Evolutionary conservation across 169 alveolate genomes (phyloP), one percentile per base, ranked within the genome.

Genomic region (Eimeria maxima): DNA sequence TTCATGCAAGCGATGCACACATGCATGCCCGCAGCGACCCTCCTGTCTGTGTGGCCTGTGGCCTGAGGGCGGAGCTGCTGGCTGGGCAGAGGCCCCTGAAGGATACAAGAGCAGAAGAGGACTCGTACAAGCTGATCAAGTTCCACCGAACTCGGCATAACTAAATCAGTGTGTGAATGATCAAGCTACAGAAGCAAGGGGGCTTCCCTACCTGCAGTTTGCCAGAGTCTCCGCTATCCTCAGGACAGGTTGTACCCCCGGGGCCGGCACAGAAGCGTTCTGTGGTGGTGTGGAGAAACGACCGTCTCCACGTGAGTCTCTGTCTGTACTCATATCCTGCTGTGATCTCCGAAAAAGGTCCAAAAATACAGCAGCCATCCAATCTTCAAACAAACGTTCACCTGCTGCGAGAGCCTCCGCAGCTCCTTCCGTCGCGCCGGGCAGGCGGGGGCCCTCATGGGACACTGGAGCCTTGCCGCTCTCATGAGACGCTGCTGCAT

Each of bases 191-290:
- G 14, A 24, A 65, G 6, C 6, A 22, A 22, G 5, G 5, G 18
- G 83, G 74, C 14, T 50, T 50, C 47, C 91, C 55, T 74, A 83
- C 91, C 42, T 83, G 91, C 91, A 83, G 73, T 83, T 83, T 20
- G 74, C 91, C 27, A 83, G 91, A 3, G 91, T n/a, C 91, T 83
- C 91, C 22, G 91, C 74, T 20, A 83, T 60, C 53, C 91, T 83
- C 16, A 83, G 24, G 20, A 83, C 74, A 11, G 91, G 69, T 44
- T 83, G 91, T 2, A 83, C 50, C 50, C 42, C 45, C 73, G 22
- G 44, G 27, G 6, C 27, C n/a, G 69, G 20, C 38, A 33, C 38
- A 33, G 38, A 1, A 2, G 69, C 27, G 69, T 60, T 60, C 69
- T 60, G 20, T 18, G 13, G 69, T 24, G 44, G 16, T 3, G 47